Evolutionary conservation across 176 grass and related monocot genomes (phyloP).

Genomic region (Carex parvula): DNA sequence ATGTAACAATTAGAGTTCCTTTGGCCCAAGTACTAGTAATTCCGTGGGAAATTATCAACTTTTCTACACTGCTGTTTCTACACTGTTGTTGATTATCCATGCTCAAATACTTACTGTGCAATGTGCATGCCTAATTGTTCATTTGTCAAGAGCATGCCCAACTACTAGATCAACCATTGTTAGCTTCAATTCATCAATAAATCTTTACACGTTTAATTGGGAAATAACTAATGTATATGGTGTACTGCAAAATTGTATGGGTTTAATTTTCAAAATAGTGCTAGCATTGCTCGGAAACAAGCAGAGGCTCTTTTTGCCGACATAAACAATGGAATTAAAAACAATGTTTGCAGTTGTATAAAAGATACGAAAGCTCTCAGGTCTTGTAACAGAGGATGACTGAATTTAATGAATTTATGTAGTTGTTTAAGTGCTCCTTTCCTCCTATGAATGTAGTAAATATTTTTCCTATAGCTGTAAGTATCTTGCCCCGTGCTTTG

Average conservation of each 20-base stretch:
- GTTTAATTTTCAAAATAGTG: neutral
- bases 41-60: neutral
- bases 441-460: neutral
- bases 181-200: neutral
- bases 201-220: neutral
- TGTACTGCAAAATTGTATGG: neutral
- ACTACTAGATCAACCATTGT: neutral
- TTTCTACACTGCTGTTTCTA: neutral
- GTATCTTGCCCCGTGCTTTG: too few species aligned
- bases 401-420: neutral
- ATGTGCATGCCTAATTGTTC: neutral
- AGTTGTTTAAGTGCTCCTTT: neutral
- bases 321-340: neutral
- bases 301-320: neutral
- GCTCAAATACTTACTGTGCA: neutral
- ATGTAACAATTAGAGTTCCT: neutral
- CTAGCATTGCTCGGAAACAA: neutral
- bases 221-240: neutral
- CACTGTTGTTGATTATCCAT: neutral
- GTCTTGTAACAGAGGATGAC: neutral
- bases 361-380: neutral
- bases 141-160: neutral
- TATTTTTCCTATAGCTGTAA: neutral
- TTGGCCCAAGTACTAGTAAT: neutral
- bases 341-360: neutral